These are phyloP conservation scores for Thymus mandschuricus DNA, from an alignment of 257 asterid genomes.

Conservation along the genomic window DNA sequence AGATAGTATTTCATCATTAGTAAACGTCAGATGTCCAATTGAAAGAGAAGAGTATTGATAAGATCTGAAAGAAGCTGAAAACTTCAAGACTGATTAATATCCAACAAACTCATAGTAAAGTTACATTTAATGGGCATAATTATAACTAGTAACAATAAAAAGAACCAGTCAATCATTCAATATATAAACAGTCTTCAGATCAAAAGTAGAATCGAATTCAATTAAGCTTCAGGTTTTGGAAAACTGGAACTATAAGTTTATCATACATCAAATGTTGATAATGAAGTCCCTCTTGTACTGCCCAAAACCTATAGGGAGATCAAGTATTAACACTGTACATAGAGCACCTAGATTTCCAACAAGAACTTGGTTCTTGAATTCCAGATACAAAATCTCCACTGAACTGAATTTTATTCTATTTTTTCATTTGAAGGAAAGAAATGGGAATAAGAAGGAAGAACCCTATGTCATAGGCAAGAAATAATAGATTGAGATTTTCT, in stretches of 20 bases:
- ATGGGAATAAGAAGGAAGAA: background rate
- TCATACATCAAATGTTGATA: conserved; percentile 1
- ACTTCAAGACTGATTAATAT: too few species aligned
- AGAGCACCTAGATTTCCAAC: background rate
- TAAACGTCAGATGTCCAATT: too few species aligned
- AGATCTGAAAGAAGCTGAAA: too few species aligned
- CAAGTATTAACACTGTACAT: background rate
- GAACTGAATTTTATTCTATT: background rate
- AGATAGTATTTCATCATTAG: too few species aligned
- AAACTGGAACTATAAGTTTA: conserved; percentile 4
- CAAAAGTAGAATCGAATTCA: background rate
- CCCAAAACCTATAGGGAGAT: background rate
- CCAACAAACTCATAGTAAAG: too few species aligned
- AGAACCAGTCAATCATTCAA: conserved; percentile 22
- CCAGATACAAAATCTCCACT: background rate
- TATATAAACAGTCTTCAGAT: conserved; percentile 17
- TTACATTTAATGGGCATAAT: background rate
- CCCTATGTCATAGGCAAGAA: too few species aligned
- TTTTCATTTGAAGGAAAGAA: background rate
- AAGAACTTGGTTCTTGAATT: background rate
- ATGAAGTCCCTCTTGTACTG: background rate
- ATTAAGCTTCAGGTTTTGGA: conserved; percentile 17
- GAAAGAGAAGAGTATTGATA: too few species aligned
- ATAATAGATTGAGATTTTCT: background rate
- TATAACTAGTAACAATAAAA: conserved; percentile 11